Percentiles rank a stretch among this genome's conserved stretches.
These are phyloP conservation scores for Prasinococcaceae sp. DNA, from an alignment of 139 green algal genomes.

Conservation along the genomic window DNA sequence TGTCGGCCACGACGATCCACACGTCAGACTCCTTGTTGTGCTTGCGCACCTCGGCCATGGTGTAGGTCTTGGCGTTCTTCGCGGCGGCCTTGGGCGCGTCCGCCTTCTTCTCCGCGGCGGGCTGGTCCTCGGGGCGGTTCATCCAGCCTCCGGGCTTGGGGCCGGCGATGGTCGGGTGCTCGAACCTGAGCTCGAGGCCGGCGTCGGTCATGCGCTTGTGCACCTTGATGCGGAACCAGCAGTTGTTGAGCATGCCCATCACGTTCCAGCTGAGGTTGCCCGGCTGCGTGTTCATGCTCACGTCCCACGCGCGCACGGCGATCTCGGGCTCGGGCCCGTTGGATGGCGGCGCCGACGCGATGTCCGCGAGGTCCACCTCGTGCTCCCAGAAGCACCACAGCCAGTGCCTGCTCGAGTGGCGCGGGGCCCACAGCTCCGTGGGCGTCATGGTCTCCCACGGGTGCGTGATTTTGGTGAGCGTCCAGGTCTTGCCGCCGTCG, in stretches of 20 bases:
- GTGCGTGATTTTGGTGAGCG: slow-evolving; percentile 43
- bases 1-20: slow-evolving; percentile 87
- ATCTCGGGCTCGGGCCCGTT: too few relatives aligned
- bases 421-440: too few relatives aligned
- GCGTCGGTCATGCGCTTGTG: slow-evolving; percentile 11
- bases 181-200: slow-evolving; percentile 44
- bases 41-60: slow-evolving; percentile 56
- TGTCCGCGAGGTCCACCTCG: background rate
- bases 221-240: slow-evolving; percentile 48
- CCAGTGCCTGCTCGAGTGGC: slow-evolving; percentile 72
- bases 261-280: slow-evolving; percentile 77
- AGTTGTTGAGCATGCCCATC: slow-evolving; percentile 99
- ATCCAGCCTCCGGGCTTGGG: slow-evolving; percentile 35
- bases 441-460: slow-evolving; percentile 6
- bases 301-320: slow-evolving; percentile 45
- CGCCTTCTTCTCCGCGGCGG: slow-evolving; percentile 4
- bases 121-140: slow-evolving; percentile 10
- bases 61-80: slow-evolving; percentile 22
- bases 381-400: slow-evolving; percentile 26
- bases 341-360: too few relatives aligned
- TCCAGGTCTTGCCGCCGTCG: slow-evolving; percentile 68
- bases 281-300: slow-evolving; percentile 35
- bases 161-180: slow-evolving; percentile 61
- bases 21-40: slow-evolving; percentile 51
- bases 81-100: background rate